Evolutionary conservation across 306 rosid species (phyloP).

Genomic region (Prunus mongolica): DNA sequence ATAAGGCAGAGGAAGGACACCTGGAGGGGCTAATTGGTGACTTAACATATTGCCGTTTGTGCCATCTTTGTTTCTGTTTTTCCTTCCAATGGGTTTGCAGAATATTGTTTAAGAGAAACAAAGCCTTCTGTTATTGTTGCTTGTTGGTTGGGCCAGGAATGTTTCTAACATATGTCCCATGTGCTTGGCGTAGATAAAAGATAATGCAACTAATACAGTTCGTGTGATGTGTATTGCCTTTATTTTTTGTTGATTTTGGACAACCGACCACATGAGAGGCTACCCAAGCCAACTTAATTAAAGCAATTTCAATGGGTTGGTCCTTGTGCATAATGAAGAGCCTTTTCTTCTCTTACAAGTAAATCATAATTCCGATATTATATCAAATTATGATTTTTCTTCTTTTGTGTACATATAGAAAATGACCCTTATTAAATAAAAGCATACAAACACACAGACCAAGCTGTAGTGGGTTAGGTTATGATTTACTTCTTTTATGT

Average conservation of each 20-base stretch:
- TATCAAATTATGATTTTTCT: neutral
- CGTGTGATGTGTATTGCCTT: neutral
- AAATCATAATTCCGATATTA: neutral
- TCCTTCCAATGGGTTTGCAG: neutral
- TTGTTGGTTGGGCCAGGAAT: neutral
- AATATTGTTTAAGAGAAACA: neutral
- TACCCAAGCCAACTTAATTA: neutral
- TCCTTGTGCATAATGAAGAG: neutral
- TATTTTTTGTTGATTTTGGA: neutral
- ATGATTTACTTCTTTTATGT: no score
- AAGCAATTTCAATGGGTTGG: neutral
- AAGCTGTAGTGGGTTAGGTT: no score
- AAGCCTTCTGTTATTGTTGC: neutral
- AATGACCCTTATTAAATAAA: neutral
- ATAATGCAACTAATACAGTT: neutral
- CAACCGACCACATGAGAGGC: neutral
- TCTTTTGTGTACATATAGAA: neutral
- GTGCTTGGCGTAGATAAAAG: neutral
- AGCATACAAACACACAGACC: neutral
- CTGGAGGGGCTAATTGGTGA: conserved; percentile 36
- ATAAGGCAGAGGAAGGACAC: conserved; percentile 64
- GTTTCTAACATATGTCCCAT: neutral
- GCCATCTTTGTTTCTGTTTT: neutral
- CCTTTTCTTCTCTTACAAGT: conserved; percentile 2
- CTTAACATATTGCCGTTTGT: neutral